Evolutionary conservation across 441 rosid genomes (phyloP).

Genomic region (Arabidopsis lyrata): DNA sequence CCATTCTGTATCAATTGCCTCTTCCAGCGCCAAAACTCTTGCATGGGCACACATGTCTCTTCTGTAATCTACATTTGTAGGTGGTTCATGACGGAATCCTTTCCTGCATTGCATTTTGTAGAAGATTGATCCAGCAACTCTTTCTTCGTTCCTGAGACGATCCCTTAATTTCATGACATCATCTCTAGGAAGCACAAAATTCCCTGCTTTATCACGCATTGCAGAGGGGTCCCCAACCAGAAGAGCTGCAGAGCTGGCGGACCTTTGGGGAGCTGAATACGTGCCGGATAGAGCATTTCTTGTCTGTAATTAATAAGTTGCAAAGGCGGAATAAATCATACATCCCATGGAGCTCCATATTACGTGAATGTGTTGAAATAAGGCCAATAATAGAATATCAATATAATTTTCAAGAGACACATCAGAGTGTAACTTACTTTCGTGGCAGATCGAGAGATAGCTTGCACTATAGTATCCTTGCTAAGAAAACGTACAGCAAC

Average conservation of each 20-base stretch:
- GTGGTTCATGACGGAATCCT: conserved; percentile 66
- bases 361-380: conserved; percentile 27
- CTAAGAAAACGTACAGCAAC: conserved; percentile 99
- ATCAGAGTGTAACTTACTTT: conserved; percentile 65
- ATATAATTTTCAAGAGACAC: conserved; percentile 26
- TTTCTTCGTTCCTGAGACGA: conserved; percentile 96
- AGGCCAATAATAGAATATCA: conserved; percentile 11
- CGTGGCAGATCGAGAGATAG: conserved; percentile 97
- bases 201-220: conserved; percentile 97
- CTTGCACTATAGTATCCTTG: conserved; percentile 98
- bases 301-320: conserved; percentile 67
- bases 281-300: conserved; percentile 99
- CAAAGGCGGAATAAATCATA: conserved; percentile 23
- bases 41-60: conserved; percentile 99
- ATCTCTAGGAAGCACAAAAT: conserved; percentile 98
- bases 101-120: conserved; percentile 66
- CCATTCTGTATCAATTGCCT: conserved; percentile 99
- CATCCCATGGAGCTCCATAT: conserved; percentile 22
- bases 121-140: conserved; percentile 82
- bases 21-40: conserved; percentile 96
- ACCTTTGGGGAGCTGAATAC: conserved; percentile 99
- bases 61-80: conserved; percentile 78
- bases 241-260: conserved; percentile 99
- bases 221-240: conserved; percentile 98
- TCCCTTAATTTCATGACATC: conserved; percentile 99